A percentile compares a stretch with the other conserved stretches of the same genome.
These are phyloP conservation scores for Cornus florida DNA, from an alignment of 148 eudicot species.

Conservation along the genomic window DNA sequence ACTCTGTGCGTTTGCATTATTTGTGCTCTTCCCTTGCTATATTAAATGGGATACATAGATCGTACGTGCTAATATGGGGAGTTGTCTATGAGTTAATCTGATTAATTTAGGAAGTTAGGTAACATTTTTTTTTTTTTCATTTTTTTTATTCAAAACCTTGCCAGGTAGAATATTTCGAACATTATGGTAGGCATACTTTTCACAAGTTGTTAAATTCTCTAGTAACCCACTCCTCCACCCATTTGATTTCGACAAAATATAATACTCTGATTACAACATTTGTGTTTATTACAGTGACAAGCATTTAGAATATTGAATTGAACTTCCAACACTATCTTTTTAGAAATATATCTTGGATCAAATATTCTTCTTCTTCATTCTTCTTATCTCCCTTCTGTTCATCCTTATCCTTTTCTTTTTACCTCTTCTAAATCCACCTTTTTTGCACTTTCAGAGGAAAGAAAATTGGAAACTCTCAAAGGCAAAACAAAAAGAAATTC, in stretches of 20 bases:
- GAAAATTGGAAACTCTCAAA: constrained; percentile 29
- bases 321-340: not conserved
- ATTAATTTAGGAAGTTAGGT: not conserved
- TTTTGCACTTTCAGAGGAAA: constrained; percentile 20
- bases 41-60: not conserved
- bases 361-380: constrained; percentile 6
- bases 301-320: not conserved
- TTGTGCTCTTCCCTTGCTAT: no score
- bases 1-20: no score
- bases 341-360: not conserved
- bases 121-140: not conserved
- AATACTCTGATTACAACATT: not conserved
- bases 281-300: not conserved
- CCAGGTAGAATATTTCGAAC: not conserved
- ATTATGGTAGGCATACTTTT: not conserved
- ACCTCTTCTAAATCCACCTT: constrained; percentile 22
- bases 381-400: constrained; percentile 14
- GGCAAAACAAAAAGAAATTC: constrained; percentile 35
- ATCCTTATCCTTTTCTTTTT: constrained; percentile 30
- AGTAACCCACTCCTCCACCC: not conserved
- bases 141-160: no score
- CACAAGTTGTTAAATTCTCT: not conserved
- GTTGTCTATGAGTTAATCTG: not conserved
- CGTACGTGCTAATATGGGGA: not conserved
- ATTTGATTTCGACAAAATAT: not conserved